Evolutionary conservation across 768 basidiomycete genomes (phyloP).

Genomic region (Rhizopogon sp.): DNA sequence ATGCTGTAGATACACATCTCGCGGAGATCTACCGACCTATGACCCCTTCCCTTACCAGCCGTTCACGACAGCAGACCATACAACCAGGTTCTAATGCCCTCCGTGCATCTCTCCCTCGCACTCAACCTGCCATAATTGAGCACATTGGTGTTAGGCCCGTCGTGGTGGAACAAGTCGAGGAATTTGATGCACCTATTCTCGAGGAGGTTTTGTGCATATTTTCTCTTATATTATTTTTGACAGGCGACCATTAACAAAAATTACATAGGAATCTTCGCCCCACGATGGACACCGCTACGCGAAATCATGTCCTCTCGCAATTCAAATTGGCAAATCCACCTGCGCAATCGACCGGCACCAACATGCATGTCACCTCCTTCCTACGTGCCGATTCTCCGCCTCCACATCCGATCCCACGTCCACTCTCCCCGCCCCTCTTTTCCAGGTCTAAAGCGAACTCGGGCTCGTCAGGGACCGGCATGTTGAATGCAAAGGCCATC

Average conservation of each 20-base stretch:
- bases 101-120: constrained; percentile 21
- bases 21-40: constrained; percentile 29
- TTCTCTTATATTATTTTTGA: neutral
- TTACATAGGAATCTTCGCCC: constrained; percentile 27
- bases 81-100: constrained; percentile 27
- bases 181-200: constrained; percentile 22
- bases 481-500: constrained; percentile 21
- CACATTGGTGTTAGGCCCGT: constrained; percentile 21
- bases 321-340: constrained; percentile 18
- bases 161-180: constrained; percentile 24
- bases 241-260: constrained; percentile 2
- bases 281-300: constrained; percentile 21
- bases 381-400: constrained; percentile 25
- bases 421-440: constrained; percentile 43
- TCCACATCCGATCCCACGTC: constrained; percentile 14
- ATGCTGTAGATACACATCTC: constrained; percentile 19
- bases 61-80: constrained; percentile 44
- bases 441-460: constrained; percentile 17
- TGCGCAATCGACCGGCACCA: constrained; percentile 10
- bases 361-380: constrained; percentile 19
- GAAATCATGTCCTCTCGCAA: constrained; percentile 18
- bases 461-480: constrained; percentile 1
- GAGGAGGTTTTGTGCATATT: constrained; percentile 36
- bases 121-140: constrained; percentile 14
- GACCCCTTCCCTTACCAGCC: constrained; percentile 39